phyloP scores from a whole-genome alignment of 2,329 filamentous ascomycete genomes.

The Stagonosporopsis tanaceti region DNA sequence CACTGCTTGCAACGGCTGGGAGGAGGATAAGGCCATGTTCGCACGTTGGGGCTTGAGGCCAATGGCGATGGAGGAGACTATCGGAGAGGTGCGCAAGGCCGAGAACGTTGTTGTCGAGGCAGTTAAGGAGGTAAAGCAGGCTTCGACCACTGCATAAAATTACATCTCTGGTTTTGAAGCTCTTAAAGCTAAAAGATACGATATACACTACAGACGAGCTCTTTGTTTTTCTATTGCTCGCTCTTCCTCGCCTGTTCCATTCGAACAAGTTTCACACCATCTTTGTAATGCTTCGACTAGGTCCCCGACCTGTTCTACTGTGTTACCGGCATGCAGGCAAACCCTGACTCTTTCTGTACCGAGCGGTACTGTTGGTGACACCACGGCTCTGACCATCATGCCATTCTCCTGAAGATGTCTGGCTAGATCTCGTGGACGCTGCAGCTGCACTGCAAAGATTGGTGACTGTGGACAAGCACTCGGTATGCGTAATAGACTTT shows the following conservation, averaged over 20 bases:
- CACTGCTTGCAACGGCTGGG: conserved; percentile 89
- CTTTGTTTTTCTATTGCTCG: not conserved
- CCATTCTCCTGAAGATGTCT: conserved; percentile 36
- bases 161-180: not conserved
- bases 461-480: conserved; percentile 38
- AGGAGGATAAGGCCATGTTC: conserved; percentile 86
- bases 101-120: conserved; percentile 23
- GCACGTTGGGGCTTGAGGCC: conserved; percentile 80
- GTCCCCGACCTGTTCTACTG: conserved; percentile 43
- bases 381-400: conserved; percentile 50
- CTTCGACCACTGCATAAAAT: conserved; percentile 10
- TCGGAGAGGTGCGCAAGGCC: conserved; percentile 40
- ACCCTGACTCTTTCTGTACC: conserved; percentile 52
- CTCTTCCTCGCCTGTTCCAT: not conserved
- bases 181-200: not conserved
- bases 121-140: conserved; percentile 20
- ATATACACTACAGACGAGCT: conserved; percentile 2
- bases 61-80: conserved; percentile 63
- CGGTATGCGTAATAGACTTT: conserved; percentile 31
- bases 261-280: conserved; percentile 35
- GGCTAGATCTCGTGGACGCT: conserved; percentile 39
- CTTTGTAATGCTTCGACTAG: conserved; percentile 42
- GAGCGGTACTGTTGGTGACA: conserved; percentile 52
- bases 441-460: conserved; percentile 46
- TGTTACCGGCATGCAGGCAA: conserved; percentile 54